Percentiles rank a stretch among this genome's conserved stretches.
Evolutionary conservation across 805 yeast genomes (phyloP).

Genomic region (Zygosaccharomyces gambellarensis): DNA sequence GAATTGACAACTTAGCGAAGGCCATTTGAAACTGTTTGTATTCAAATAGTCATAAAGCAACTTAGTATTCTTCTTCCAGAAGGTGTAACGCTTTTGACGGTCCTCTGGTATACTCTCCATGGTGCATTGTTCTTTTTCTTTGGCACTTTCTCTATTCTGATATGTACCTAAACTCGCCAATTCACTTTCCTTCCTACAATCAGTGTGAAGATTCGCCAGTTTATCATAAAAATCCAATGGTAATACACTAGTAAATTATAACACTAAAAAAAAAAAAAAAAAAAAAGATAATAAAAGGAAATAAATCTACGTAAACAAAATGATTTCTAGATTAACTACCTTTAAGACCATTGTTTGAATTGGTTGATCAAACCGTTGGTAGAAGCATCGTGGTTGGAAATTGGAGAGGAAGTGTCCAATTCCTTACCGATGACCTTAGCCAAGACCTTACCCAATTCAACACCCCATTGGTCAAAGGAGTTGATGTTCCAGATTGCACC

Average conservation of each 20-base stretch:
- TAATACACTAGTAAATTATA: not conserved
- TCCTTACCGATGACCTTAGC: constrained; percentile 94
- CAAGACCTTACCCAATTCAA: constrained; percentile 94
- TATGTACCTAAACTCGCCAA: no score
- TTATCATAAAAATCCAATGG: no score
- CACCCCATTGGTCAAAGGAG: constrained; percentile 99
- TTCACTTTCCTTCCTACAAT: no score
- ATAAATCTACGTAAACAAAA: constrained; percentile 9
- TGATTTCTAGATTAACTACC: constrained; percentile 1
- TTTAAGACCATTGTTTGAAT: constrained; percentile 76
- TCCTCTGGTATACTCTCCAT: constrained; percentile 19
- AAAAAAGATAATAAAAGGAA: no score
- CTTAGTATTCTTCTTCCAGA: constrained; percentile 81
- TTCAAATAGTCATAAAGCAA: constrained; percentile 68
- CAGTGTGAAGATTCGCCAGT: no score
- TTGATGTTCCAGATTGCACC: constrained; percentile 99
- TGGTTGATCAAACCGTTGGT: constrained; percentile 92
- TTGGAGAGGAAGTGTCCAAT: constrained; percentile 56
- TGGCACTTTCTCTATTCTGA: no score
- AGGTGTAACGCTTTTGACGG: constrained; percentile 32
- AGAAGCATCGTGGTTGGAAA: constrained; percentile 77
- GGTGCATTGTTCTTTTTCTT: not conserved
- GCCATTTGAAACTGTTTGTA: constrained; percentile 64
- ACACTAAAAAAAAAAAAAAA: not conserved
- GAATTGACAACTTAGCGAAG: constrained; percentile 68